A percentile compares a stretch with the other conserved stretches of the same genome.
phyloP scores from a whole-genome alignment of 805 yeast genomes.

The Candida stauntonica region DNA sequence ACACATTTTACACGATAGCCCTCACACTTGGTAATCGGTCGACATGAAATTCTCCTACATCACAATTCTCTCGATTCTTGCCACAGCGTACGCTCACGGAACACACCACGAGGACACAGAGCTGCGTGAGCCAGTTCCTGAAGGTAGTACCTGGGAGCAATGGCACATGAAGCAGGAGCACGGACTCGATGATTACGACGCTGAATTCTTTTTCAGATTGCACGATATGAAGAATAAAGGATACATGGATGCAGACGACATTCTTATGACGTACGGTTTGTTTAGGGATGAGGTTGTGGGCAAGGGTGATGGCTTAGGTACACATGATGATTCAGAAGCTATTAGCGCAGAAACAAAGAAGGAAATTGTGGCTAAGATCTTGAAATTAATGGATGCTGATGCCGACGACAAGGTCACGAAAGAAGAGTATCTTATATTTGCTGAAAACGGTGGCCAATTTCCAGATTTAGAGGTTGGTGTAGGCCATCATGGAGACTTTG shows the following conservation, averaged over 20 bases:
- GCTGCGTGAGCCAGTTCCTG: conserved; percentile 39
- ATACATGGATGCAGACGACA: conserved; percentile 53
- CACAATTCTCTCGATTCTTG: background rate
- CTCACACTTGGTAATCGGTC: no score
- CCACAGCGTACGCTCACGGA: conserved; percentile 16
- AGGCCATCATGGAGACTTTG: conserved; percentile 93
- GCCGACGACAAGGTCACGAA: conserved; percentile 58
- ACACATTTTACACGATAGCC: no score
- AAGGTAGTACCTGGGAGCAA: conserved; percentile 63
- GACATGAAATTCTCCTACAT: background rate
- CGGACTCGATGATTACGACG: conserved; percentile 66
- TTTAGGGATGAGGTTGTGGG: conserved; percentile 71
- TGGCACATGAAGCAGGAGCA: conserved; percentile 95
- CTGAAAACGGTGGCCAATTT: conserved; percentile 59
- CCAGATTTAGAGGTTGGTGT: conserved; percentile 94
- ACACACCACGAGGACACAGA: conserved; percentile 18
- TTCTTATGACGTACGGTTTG: conserved; percentile 78
- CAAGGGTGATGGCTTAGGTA: conserved; percentile 86
- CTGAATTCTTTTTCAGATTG: conserved; percentile 69
- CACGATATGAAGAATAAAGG: conserved; percentile 71
- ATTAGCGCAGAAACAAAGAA: conserved; percentile 51
- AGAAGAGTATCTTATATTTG: conserved; percentile 67
- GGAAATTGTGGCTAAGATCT: conserved; percentile 49
- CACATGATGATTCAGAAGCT: conserved; percentile 60
- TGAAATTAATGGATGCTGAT: conserved; percentile 60